A percentile compares a stretch with the other conserved stretches of the same genome.
phyloP scores from a whole-genome alignment of 192 early-diverging fungal species.

The Lobosporangium transversale region DNA sequence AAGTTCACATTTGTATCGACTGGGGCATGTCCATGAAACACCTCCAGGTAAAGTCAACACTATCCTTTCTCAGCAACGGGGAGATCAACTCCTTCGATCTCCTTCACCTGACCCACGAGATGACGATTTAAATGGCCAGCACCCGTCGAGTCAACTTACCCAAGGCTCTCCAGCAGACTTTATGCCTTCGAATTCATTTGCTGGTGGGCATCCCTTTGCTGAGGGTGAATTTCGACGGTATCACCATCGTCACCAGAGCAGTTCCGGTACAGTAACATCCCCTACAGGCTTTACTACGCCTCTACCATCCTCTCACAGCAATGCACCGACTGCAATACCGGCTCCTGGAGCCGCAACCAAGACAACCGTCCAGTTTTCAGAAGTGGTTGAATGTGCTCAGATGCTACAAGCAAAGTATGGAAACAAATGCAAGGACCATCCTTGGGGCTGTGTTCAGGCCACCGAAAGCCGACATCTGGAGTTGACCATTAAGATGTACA shows the following conservation, averaged over 20 bases:
- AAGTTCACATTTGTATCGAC: neutral
- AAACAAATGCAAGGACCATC: conserved; percentile 31
- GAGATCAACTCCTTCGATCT: conserved; percentile 9
- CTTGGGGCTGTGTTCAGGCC: conserved; percentile 48
- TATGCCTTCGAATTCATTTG: conserved; percentile 1
- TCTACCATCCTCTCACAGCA: too few relatives aligned
- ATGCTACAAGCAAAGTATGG: conserved; percentile 33
- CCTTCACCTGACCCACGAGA: conserved; percentile 34
- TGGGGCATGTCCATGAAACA: neutral
- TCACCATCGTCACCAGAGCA: conserved; percentile 2
- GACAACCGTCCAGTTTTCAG: conserved; percentile 42
- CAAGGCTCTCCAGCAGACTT: conserved; percentile 26
- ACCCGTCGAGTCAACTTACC: neutral
- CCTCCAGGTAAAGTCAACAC: neutral
- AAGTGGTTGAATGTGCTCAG: conserved; percentile 42
- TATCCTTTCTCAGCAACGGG: neutral
- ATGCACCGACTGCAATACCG: too few relatives aligned
- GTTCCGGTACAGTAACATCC: neutral
- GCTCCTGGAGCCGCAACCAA: conserved; percentile 14
- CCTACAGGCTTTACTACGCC: neutral
- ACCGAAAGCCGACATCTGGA: conserved; percentile 30
- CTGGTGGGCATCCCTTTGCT: neutral
- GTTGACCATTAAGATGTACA: conserved; percentile 50
- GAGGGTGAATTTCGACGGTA: neutral
- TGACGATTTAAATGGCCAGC: neutral